Evolutionary conservation across 768 basidiomycete species (phyloP).

Genomic region (Termitomyces sp.): DNA sequence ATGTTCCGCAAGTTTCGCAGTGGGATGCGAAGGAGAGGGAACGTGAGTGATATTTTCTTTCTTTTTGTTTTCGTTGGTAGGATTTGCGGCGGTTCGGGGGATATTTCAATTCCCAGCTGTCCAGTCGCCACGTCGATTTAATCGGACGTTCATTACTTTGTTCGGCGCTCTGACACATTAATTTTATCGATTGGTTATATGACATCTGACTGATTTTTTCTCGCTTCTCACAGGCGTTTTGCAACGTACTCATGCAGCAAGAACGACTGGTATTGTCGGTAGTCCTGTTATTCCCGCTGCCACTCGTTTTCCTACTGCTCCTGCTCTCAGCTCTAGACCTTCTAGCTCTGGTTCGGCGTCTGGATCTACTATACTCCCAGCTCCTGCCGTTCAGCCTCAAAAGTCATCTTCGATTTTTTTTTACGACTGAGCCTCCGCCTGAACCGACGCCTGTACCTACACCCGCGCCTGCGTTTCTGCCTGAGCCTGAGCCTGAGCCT

Average conservation of each 20-base stretch:
- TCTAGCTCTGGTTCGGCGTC: not conserved
- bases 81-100: no score
- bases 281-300: not conserved
- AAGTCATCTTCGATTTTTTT: not conserved
- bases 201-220: not conserved
- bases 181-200: no score
- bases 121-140: not conserved
- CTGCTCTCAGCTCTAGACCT: not conserved
- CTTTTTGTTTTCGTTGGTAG: not conserved
- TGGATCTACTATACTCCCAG: not conserved
- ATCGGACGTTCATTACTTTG: no score
- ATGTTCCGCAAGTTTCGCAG: constrained; percentile 1
- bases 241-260: not conserved
- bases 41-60: not conserved
- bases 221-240: not conserved
- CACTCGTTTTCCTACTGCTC: not conserved
- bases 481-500: not conserved
- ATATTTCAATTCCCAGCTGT: no score
- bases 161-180: no score
- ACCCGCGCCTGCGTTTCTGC: not conserved
- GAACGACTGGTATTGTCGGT: not conserved
- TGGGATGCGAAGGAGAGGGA: not conserved
- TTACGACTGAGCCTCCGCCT: not conserved
- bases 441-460: not conserved
- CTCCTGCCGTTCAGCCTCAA: not conserved